A percentile compares a stretch with the other conserved stretches of the same genome.
Conservation (phyloP, 2,329 filamentous ascomycete genomes). For the Clonostachys rhizophaga region DNA sequence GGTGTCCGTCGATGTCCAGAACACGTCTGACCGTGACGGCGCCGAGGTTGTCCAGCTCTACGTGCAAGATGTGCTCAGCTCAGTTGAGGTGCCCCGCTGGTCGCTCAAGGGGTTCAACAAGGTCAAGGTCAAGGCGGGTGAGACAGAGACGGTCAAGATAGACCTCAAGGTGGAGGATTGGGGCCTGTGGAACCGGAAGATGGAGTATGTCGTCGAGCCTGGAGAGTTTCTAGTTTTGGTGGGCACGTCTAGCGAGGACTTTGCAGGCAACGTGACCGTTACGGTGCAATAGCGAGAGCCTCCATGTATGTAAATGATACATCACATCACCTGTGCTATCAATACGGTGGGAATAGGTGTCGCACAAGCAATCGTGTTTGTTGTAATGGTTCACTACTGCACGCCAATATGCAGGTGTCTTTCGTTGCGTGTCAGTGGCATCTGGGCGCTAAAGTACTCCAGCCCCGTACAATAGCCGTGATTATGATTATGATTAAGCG, state of each 20-base stretch:
- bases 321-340: too few species aligned
- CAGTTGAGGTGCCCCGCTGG: slow-evolving; percentile 60
- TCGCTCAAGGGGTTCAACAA: slow-evolving; percentile 65
- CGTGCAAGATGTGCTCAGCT: slow-evolving; percentile 56
- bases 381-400: not conserved
- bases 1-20: slow-evolving; percentile 57
- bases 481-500: too few species aligned
- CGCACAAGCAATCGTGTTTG: too few species aligned
- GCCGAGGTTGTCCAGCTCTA: slow-evolving; percentile 67
- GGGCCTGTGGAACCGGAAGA: slow-evolving; percentile 52
- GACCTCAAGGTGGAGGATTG: slow-evolving; percentile 51
- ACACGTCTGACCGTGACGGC: slow-evolving; percentile 51
- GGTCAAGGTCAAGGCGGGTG: slow-evolving; percentile 53
- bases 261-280: slow-evolving; percentile 51
- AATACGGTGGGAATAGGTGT: too few species aligned
- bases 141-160: slow-evolving; percentile 47
- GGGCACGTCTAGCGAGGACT: slow-evolving; percentile 54
- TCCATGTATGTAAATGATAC: not conserved
- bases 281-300: slow-evolving; percentile 30
- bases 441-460: too few species aligned
- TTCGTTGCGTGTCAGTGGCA: too few species aligned
- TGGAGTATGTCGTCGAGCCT: slow-evolving; percentile 71
- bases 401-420: not conserved
- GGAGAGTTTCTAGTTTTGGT: slow-evolving; percentile 61
- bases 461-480: too few species aligned